Base-by-base conservation (phyloP, 371 early-diverging fungal species). In the Furculomyces boomerangus region DNA sequence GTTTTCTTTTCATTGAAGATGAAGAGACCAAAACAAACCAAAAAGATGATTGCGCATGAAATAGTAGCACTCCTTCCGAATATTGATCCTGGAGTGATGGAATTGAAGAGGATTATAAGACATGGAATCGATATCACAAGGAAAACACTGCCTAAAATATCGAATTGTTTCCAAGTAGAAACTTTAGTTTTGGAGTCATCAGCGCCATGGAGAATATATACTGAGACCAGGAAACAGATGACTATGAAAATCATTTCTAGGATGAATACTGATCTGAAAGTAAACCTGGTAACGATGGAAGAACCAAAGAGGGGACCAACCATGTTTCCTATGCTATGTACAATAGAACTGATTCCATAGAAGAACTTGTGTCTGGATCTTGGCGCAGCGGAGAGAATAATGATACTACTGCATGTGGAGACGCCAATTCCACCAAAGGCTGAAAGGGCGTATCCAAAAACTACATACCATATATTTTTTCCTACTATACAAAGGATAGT, bases 251-350 rank as follows among this genome's bases (percentile, higher is more conserved):
- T 7, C 52, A 22, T 8, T 5, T 30, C 18, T 2, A 51, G 30
- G 18, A 51, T 51, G 32, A 51, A 51, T 3, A 51, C 8, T 22
- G 52, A 7, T 25, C 37, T 3, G 37, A 30, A 51, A 13, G 5
- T 24, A 30, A 8, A 30, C 2, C 2, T 8, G 14, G 30, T 13
- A 10, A 37, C 37, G 5, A 51, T n/a, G 14, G 22, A 14, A 20
- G 52, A 18, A 13, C 30, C 52, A 30, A 51, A 3, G 2, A 51
- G 37, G 22, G 52, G 52, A n/a, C 31, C 52, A 51, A 51, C 39
- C 10, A 32, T 22, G 7, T 16, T 31, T 8, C 52, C 52, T 5
- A 51, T 2, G 22, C 31, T 51, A 10, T 51, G 52, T 8, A 51
- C 22, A 8, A 51, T 8, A 7, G 52, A 20, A 7, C 18, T 3